Evolutionary conservation across 495 filamentous ascomycete species (phyloP).

Genomic region (Hyaloscypha finlandica): DNA sequence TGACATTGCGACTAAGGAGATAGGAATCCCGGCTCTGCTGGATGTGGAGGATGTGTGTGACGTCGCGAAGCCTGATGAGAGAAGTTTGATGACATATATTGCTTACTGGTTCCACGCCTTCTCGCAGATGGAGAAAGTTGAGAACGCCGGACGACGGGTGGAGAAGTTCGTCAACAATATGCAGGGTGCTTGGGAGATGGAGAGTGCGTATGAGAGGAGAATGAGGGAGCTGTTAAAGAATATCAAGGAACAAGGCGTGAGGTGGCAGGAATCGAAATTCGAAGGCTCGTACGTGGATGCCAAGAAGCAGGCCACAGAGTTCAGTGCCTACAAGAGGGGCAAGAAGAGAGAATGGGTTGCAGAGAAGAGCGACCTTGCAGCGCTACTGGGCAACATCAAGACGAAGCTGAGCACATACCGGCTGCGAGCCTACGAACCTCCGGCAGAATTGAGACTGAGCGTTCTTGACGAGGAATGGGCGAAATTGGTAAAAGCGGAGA

Average conservation of each 20-base stretch:
- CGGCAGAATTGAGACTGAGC: constrained; percentile 74
- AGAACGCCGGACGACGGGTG: constrained; percentile 92
- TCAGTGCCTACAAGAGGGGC: constrained; percentile 83
- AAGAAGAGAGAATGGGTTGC: constrained; percentile 94
- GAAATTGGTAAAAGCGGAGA: constrained; percentile 74
- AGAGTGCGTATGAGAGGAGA: constrained; percentile 87
- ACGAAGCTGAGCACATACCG: constrained; percentile 96
- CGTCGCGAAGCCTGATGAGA: constrained; percentile 92
- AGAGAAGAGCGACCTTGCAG: constrained; percentile 93
- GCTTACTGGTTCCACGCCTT: constrained; percentile 99
- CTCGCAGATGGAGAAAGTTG: constrained; percentile 95
- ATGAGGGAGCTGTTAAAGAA: constrained; percentile 76
- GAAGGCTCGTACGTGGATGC: constrained; percentile 92
- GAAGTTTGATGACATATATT: constrained; percentile 98
- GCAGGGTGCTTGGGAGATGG: constrained; percentile 99
- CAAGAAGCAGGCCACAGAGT: constrained; percentile 79
- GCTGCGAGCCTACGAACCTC: constrained; percentile 87
- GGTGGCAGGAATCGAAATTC: constrained; percentile 79
- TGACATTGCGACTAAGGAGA: constrained; percentile 92
- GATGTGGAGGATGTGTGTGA: constrained; percentile 99
- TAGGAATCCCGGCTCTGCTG: constrained; percentile 92
- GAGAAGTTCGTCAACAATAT: constrained; percentile 99
- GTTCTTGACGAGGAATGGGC: constrained; percentile 82
- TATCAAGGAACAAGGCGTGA: constrained; percentile 69
- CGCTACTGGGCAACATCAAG: constrained; percentile 96